Evolutionary conservation across 2,329 filamentous ascomycete genomes (phyloP), one percentile per base, ranked within the genome.

Genomic region (Arthroderma uncinatum): DNA sequence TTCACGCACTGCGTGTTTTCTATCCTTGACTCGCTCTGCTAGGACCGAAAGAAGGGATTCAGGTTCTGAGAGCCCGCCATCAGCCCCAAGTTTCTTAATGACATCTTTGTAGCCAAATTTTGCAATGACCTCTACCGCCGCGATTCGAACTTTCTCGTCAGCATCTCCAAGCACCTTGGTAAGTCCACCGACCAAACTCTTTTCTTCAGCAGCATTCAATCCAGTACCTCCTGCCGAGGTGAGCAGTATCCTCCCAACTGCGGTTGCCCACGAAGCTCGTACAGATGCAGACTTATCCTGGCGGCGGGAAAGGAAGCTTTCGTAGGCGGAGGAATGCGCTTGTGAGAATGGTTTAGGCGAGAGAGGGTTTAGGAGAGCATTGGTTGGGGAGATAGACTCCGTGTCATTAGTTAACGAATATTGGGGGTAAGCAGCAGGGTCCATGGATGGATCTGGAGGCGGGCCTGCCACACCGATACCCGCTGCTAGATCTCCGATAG

Each of bases 161-260:
- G 80, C 82, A 68, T 98, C 93, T 19, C 84, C 84, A 9, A 97
- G 79, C 74, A 92, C 90, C 59, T 90, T 87, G 1, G 83, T 82
- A 19, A 97, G 77, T 7, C 82, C 82, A 59, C 82, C 81, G 50
- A 96, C 81, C 37, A 97, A 79, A 48, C 80, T 78, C 54, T 79
- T 79, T 69, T 95, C 89, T 62, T 97, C 92, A 58, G 88, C 85
- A 5, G 86, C 80, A 65, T 87, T 91, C 40, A 97, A 76, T 0
- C 92, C 92, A 62, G 93, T 92, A 23, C 89, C 89, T 50, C 92
- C 92, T 23, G 89, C 92, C 23, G 88, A 92, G 0, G 93, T 97
- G n/a, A 86, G 82, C 7, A 98, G 73, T 57, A 98, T 95, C 62
- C 90, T 82, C 4, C 91, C 90, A 37, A 87, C 83, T 9, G 86